phyloP scores from a whole-genome alignment of 1,284 basidiomycete genomes.

The Sparassis latifolia region DNA sequence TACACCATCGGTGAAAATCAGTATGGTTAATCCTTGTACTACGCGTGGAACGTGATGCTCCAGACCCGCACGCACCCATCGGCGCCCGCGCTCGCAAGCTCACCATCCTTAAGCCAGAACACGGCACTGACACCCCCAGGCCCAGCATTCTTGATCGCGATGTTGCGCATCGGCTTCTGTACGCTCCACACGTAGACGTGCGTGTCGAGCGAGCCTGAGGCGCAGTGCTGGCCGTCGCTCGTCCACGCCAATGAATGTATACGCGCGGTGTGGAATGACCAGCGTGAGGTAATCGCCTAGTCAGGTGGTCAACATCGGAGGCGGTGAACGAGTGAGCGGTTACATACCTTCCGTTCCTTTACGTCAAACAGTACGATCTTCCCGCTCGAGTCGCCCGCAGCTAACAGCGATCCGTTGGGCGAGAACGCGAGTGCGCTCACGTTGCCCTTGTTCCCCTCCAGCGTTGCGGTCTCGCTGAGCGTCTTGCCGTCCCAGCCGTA shows the following conservation, averaged over 20 bases:
- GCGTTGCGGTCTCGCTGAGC: constrained; percentile 45
- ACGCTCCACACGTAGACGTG: constrained; percentile 89
- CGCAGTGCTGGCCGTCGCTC: constrained; percentile 67
- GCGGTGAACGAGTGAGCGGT: neutral
- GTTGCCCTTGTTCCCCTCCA: constrained; percentile 68
- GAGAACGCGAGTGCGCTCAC: constrained; percentile 82
- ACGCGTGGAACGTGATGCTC: constrained; percentile 53
- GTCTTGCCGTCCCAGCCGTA: constrained; percentile 64
- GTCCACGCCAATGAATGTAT: constrained; percentile 81
- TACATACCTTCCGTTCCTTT: constrained; percentile 50
- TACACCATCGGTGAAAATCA: too few relatives aligned
- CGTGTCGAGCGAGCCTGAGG: constrained; percentile 87
- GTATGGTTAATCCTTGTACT: neutral
- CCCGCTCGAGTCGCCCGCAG: constrained; percentile 76
- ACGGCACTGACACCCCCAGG: constrained; percentile 80
- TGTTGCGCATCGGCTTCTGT: constrained; percentile 69
- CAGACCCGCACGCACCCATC: constrained; percentile 81
- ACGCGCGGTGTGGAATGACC: constrained; percentile 86
- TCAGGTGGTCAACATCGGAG: neutral
- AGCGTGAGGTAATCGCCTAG: constrained; percentile 63
- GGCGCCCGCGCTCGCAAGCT: constrained; percentile 71
- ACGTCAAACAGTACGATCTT: constrained; percentile 79
- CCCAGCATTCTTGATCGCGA: constrained; percentile 81
- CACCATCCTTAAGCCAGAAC: constrained; percentile 62
- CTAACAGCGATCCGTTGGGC: constrained; percentile 68